Conservation (phyloP, 768 basidiomycete genomes). For the Terana coerulea region DNA sequence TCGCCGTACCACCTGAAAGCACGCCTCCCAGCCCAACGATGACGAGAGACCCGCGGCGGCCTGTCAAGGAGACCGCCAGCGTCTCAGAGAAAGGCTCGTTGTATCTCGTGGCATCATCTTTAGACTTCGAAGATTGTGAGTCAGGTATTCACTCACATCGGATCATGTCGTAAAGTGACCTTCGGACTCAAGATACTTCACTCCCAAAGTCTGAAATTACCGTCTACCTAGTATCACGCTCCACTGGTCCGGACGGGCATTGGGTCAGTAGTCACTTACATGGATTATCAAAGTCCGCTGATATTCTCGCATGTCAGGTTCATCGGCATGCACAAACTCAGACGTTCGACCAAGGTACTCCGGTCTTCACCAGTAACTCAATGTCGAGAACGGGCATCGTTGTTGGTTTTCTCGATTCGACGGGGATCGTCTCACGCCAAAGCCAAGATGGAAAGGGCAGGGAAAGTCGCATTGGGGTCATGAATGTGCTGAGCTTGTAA, state of each 20-base stretch:
- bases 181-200: slow-evolving; percentile 26
- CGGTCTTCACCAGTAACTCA: slow-evolving; percentile 42
- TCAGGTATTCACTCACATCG: too few relatives aligned
- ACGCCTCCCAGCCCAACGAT: slow-evolving; percentile 1
- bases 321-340: slow-evolving; percentile 24
- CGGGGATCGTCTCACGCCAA: slow-evolving; percentile 36
- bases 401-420: slow-evolving; percentile 44
- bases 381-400: slow-evolving; percentile 35
- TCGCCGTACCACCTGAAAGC: slow-evolving; percentile 22
- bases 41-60: slow-evolving; percentile 25
- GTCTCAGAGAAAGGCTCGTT: slow-evolving; percentile 29
- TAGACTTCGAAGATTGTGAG: slow-evolving; percentile 66
- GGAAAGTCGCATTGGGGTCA: slow-evolving; percentile 43
- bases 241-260: background rate
- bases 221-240: slow-evolving; percentile 26
- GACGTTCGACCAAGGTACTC: slow-evolving; percentile 39
- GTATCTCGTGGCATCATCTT: slow-evolving; percentile 47
- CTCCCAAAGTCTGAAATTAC: slow-evolving; percentile 35
- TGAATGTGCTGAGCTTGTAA: slow-evolving; percentile 54
- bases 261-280: background rate
- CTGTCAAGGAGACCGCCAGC: slow-evolving; percentile 18
- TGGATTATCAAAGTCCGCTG: background rate
- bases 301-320: slow-evolving; percentile 4
- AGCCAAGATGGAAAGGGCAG: slow-evolving; percentile 30
- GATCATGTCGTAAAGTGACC: too few relatives aligned